Conservation (phyloP, 2,329 filamentous ascomycete genomes). For the Epichloe coenophiala region DNA sequence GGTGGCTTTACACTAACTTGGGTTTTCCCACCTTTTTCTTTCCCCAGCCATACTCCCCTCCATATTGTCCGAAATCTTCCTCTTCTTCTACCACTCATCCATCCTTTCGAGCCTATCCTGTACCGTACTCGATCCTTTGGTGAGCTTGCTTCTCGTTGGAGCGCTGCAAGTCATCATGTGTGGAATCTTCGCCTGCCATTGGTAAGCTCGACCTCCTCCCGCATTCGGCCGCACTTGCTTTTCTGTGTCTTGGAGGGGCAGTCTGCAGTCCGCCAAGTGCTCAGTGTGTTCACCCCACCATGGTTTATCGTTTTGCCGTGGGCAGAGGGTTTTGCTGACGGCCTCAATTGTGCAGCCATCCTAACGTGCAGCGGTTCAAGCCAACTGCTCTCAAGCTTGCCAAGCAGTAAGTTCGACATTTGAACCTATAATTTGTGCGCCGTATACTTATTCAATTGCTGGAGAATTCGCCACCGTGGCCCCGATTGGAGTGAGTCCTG, state of each 20-base stretch:
- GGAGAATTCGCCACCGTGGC: constrained; percentile 82
- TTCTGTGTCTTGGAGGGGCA: constrained; percentile 15
- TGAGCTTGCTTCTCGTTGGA: constrained; percentile 1
- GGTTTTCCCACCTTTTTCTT: background rate
- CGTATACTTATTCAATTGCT: constrained; percentile 5
- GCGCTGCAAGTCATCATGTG: constrained; percentile 54
- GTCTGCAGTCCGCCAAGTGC: too few relatives aligned
- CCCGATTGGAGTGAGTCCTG: constrained; percentile 87
- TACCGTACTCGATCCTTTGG: background rate
- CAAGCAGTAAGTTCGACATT: constrained; percentile 59
- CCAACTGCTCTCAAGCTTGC: constrained; percentile 83
- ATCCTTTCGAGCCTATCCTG: background rate
- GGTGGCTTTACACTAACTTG: background rate
- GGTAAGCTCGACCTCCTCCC: constrained; percentile 39
- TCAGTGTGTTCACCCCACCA: constrained; percentile 17
- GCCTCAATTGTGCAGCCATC: constrained; percentile 44
- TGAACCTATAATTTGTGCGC: background rate
- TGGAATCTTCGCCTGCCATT: constrained; percentile 93
- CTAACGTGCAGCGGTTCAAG: constrained; percentile 94
- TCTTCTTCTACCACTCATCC: constrained; percentile 1
- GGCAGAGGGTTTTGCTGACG: constrained; percentile 4
- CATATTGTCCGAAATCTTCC: too few relatives aligned
- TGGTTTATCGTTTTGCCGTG: constrained; percentile 1
- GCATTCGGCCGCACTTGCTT: background rate
- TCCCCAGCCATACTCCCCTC: background rate